Evolutionary conservation across 2,329 filamentous ascomycete genomes (phyloP), one percentile per base, ranked within the genome.

Genomic region (Penicillium capsulatum): DNA sequence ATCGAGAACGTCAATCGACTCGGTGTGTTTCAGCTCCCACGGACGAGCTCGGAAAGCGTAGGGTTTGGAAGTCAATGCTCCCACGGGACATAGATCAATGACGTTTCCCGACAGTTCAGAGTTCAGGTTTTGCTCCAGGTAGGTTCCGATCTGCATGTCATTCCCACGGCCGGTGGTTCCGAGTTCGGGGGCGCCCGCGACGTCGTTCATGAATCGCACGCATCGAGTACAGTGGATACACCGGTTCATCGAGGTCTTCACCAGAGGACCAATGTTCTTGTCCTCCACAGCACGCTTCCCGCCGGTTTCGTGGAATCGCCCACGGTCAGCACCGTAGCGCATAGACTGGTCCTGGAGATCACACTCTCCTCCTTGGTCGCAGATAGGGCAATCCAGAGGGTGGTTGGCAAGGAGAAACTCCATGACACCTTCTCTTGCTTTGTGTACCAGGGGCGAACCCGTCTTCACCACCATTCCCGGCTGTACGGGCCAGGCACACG

Each of bases 241-340:
- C 66, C 92, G 81, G 77, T 98, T 98, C 92, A 98, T 98, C 34
- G 92, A 98, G 3, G 92, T 98, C 80, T 98, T 98, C 72, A 98
- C 86, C 55, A 98, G 70, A 38, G 92, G 92, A 24, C 92, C 92
- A 60, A 98, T 96, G 69, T 98, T 97, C 79, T 98, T 98, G 71
- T 98, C 92, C 73, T 98, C 92, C 27, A 96, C 90, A 17, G 89
- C 92, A 74, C 92, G 86, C 79, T 98, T 98, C 70, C 92, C 92
- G 40, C 80, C 83, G 61, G 94, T 71, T 70, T 98, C 92, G 72
- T 98, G 92, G 74, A 98, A 98, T 58, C 92, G 85, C 47, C 92
- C 92, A 64, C 92, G 81, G 71, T 98, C 92, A 50, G 84, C 86
- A 60, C 92, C 92, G 66, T 98, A 98, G 69, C 92, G 81, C 91